A percentile compares a stretch with the other conserved stretches of the same genome.
These are phyloP conservation scores for Lasiosphaeria hispida DNA, from an alignment of 495 filamentous ascomycete genomes.

Conservation along the genomic window DNA sequence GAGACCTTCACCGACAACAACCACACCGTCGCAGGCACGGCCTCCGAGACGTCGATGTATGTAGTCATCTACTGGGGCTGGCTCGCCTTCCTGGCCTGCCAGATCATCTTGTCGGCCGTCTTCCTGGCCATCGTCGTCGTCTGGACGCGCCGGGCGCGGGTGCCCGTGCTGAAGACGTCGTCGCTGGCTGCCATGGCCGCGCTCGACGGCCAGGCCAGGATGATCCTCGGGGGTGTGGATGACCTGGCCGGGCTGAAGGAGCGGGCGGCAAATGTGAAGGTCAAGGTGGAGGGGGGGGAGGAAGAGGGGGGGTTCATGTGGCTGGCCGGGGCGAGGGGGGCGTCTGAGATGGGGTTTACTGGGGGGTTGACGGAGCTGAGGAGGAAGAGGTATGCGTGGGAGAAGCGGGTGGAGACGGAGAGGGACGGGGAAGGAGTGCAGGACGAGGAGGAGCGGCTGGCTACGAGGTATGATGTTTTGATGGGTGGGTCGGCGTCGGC, in stretches of 20 bases:
- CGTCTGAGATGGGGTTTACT: too few relatives aligned
- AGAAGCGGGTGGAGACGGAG: too few relatives aligned
- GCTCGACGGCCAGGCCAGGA: neutral
- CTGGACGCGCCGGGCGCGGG: neutral
- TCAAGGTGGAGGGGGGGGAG: neutral
- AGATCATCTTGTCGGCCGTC: neutral
- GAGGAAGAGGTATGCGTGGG: too few relatives aligned
- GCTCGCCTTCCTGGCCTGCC: neutral
- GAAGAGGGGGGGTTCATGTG: conserved; percentile 18
- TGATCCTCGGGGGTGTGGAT: neutral
- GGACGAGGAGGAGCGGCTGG: too few relatives aligned
- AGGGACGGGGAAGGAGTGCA: too few relatives aligned
- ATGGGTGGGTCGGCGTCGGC: too few relatives aligned
- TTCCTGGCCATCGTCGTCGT: conserved; percentile 10
- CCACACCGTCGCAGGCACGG: conserved; percentile 12
- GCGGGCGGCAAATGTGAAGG: neutral
- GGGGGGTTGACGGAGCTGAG: too few relatives aligned
- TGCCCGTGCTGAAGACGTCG: conserved; percentile 10
- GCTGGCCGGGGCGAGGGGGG: neutral
- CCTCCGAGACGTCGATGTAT: neutral
- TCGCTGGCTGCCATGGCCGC: conserved; percentile 11
- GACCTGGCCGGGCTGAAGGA: neutral
- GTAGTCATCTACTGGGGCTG: conserved; percentile 11
- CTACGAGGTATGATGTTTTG: too few relatives aligned
- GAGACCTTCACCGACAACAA: too few relatives aligned